Base-by-base conservation (phyloP, 768 basidiomycete species). In the Russula dissimulans region DNA sequence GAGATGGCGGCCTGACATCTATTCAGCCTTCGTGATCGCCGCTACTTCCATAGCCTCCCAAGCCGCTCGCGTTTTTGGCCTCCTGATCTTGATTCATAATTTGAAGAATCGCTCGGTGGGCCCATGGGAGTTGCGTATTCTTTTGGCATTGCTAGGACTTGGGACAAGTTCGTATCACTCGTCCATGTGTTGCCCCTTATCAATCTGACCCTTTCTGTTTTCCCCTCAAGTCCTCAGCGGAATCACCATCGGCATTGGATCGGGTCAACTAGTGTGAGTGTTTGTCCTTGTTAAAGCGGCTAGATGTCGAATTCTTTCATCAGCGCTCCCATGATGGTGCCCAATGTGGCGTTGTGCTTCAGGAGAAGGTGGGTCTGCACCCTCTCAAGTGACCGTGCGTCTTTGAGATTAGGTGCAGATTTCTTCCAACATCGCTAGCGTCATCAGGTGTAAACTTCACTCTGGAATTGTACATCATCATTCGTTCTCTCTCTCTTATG, bases 391-490 rank as follows among this genome's bases (percentile, higher is more conserved):
- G 2, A 9, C 12, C 11, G 18, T 43, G 47, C 42, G 22, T 38
- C 18, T 2, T 29, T 46, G 44, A 59, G 43, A 43, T 56, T 18
- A 34, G 12, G 53, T n/a, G 26, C 62, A 81, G 79, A 47, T 76
- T 70, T 62, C 65, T 77, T 11, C 73, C 75, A 3, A 71, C 73
- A 0, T 70, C 78, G 12, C 66, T 79, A 39, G 62, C 70, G 26
- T 70, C 72, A 22, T 75, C 74, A 0, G 26, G 71, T 32, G 60
- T 75, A 9, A 73, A 73, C 61, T 57, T 78, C 34, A 12, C 68
- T 12, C 56, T 80, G 39, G 78, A 78, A 61, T 32, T 74, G 9
- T 79, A 77, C 46, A 65, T 73, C 12, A 55, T 73, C 29, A 60
- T 69, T n/a, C 75, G 79, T 8, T 54, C 73, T 12, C 67, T 70